Conservation (phyloP, 768 basidiomycete species). For the Gymnopilus junonius region DNA sequence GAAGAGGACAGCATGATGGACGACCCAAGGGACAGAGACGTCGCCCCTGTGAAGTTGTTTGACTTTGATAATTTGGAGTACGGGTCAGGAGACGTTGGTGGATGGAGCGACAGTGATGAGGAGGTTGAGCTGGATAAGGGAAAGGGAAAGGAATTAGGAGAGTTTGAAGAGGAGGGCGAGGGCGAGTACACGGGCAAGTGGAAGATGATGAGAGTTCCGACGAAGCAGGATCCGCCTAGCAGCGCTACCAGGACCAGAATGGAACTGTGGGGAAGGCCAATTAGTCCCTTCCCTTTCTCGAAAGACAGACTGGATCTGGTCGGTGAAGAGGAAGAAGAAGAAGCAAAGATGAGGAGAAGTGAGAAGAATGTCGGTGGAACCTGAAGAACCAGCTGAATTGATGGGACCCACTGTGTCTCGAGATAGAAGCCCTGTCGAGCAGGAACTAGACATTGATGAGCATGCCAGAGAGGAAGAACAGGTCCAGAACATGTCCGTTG, state of each 20-base stretch:
- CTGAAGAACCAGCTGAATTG: slow-evolving; percentile 5
- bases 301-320: slow-evolving; percentile 28
- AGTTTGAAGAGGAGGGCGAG: slow-evolving; percentile 39
- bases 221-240: slow-evolving; percentile 69
- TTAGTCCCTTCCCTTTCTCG: slow-evolving; percentile 75
- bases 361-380: slow-evolving; percentile 20
- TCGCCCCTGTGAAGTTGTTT: slow-evolving; percentile 32
- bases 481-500: slow-evolving; percentile 29
- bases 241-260: slow-evolving; percentile 52
- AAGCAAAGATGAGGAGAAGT: slow-evolving; percentile 28
- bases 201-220: slow-evolving; percentile 57
- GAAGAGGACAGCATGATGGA: slow-evolving; percentile 35
- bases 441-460: neutral
- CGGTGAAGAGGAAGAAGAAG: slow-evolving; percentile 19
- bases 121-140: slow-evolving; percentile 16
- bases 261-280: slow-evolving; percentile 70
- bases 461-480: slow-evolving; percentile 31
- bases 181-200: slow-evolving; percentile 76
- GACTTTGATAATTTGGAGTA: slow-evolving; percentile 27
- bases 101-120: slow-evolving; percentile 44
- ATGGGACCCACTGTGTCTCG: neutral
- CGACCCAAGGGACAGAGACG: slow-evolving; percentile 31
- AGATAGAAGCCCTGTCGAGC: neutral
- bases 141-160: slow-evolving; percentile 13
- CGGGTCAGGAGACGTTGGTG: slow-evolving; percentile 25